phyloP scores from a whole-genome alignment of 768 basidiomycete species.

The Boletus rufocinnamomeus region DNA sequence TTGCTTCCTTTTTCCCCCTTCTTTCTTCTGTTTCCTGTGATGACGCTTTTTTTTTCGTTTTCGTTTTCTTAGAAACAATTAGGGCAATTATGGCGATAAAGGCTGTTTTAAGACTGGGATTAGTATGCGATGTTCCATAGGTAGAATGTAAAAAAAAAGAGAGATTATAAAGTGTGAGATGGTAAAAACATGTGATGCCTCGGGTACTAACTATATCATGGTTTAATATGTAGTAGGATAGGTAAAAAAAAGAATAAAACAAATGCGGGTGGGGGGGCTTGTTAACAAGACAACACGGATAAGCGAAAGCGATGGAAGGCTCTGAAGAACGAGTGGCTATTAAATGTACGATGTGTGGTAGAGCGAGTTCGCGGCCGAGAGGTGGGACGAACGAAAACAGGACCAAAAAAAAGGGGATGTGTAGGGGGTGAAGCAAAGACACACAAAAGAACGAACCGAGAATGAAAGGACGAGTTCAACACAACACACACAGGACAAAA shows the following conservation, averaged over 20 bases:
- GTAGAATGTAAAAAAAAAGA: no score
- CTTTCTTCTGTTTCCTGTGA: no score
- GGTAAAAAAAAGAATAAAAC: background rate
- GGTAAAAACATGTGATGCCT: no score
- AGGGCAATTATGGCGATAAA: no score
- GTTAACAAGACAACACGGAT: conserved; percentile 26
- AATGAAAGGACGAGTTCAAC: background rate
- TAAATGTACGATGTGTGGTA: conserved; percentile 28
- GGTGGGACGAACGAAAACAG: background rate
- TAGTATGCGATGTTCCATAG: no score
- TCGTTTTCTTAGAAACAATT: no score
- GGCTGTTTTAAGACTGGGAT: no score
- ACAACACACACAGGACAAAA: background rate
- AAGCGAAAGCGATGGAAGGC: conserved; percentile 17
- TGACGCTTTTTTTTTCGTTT: no score
- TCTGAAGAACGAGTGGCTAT: conserved; percentile 14
- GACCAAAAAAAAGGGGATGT: background rate
- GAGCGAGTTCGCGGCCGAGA: background rate
- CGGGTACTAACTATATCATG: no score
- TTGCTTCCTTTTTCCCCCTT: no score
- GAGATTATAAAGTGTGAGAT: no score
- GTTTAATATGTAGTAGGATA: background rate
- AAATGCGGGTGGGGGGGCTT: background rate
- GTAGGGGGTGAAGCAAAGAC: background rate
- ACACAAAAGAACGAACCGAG: conserved; percentile 1